Conservation (phyloP, 176 grass and related monocot species). For the Ananas comosus region DNA sequence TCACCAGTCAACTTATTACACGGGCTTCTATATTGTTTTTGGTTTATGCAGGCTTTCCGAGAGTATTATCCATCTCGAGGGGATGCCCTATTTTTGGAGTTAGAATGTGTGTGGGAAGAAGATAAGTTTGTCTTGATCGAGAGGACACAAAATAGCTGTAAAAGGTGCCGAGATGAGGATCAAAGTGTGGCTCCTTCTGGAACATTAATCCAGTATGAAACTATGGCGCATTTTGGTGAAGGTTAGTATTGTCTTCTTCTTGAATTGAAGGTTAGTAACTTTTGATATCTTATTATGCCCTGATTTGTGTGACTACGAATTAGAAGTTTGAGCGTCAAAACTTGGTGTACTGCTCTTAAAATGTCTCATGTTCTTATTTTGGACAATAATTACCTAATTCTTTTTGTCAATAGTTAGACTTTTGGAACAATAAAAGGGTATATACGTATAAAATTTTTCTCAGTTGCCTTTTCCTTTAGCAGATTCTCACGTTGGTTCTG, state of each 20-base stretch:
- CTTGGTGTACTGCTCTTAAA: background rate
- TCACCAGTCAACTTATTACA: conserved; percentile 2
- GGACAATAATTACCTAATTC: background rate
- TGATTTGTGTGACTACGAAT: background rate
- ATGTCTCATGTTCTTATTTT: background rate
- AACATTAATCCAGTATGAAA: conserved; percentile 41
- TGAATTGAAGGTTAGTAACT: conserved; percentile 2
- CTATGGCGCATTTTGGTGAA: conserved; percentile 22
- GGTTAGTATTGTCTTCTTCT: conserved; percentile 25
- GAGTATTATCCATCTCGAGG: conserved; percentile 44
- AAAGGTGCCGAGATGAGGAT: conserved; percentile 26
- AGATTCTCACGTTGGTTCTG: too few relatives aligned
- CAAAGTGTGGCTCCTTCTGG: conserved; percentile 5
- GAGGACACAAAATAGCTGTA: conserved; percentile 22
- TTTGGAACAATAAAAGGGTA: background rate
- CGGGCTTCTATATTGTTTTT: background rate
- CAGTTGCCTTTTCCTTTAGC: too few relatives aligned
- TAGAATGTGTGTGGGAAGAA: conserved; percentile 55
- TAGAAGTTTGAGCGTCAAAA: background rate
- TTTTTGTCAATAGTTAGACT: background rate
- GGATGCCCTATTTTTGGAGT: conserved; percentile 8
- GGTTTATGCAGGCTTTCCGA: conserved; percentile 42
- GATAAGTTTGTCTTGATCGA: conserved; percentile 68
- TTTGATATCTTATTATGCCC: background rate
- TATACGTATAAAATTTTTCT: too few relatives aligned